Conservation (phyloP, 441 rosid species). For the Aquilaria agallochum region DNA sequence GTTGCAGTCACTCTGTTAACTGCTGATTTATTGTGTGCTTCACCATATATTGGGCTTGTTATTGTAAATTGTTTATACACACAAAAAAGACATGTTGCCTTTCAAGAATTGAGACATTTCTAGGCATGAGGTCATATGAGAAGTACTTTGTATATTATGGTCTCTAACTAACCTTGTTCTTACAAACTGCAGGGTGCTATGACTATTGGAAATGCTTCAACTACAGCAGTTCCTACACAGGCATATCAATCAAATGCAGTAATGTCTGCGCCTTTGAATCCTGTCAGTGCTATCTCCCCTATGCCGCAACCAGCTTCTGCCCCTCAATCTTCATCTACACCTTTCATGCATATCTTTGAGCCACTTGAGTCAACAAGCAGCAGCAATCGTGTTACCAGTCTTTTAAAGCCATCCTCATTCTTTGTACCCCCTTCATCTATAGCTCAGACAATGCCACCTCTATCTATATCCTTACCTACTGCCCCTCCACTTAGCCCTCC, state of each 20-base stretch:
- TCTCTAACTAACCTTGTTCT: constrained; percentile 10
- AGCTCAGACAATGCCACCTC: constrained; percentile 28
- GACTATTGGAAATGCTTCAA: constrained; percentile 46
- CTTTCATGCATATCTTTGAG: constrained; percentile 47
- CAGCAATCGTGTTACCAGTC: constrained; percentile 40
- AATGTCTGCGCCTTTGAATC: constrained; percentile 39
- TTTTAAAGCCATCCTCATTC: constrained; percentile 73
- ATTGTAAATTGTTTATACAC: too few species aligned
- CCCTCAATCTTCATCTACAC: constrained; percentile 40
- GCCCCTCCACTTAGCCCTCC: constrained; percentile 61
- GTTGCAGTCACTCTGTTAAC: too few species aligned
- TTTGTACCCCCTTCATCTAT: constrained; percentile 50
- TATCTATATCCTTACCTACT: constrained; percentile 45
- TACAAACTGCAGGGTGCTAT: constrained; percentile 57
- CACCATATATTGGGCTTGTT: too few species aligned
- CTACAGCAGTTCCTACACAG: constrained; percentile 33
- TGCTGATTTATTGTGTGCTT: too few species aligned
- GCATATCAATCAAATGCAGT: constrained; percentile 44
- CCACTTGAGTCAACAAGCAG: constrained; percentile 33
- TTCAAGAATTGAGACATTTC: neutral
- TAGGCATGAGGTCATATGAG: neutral
- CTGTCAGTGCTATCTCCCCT: constrained; percentile 28
- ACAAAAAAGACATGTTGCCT: too few species aligned
- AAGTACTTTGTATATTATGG: constrained; percentile 6
- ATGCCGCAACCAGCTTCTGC: constrained; percentile 43